Evolutionary conservation across 2,329 filamentous ascomycete species (phyloP).

Genomic region (Trichoderma sp.): DNA sequence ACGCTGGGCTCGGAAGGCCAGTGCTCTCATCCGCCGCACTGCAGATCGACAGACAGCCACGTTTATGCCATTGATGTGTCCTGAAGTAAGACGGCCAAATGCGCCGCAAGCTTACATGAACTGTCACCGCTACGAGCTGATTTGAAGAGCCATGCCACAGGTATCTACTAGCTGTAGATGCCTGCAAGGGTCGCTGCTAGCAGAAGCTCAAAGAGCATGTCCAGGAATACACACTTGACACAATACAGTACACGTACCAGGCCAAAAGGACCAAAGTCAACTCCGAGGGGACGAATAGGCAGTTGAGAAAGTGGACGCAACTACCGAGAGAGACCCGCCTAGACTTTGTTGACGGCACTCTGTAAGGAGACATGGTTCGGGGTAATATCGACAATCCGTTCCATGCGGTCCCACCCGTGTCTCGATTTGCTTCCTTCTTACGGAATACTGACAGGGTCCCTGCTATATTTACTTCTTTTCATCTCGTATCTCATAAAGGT

Average conservation of each 20-base stretch:
- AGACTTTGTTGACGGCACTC: background rate
- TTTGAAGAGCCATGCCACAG: background rate
- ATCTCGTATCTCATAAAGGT: background rate
- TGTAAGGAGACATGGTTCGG: slow-evolving; percentile 7
- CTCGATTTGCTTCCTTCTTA: background rate
- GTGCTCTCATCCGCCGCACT: background rate
- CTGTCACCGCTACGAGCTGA: background rate
- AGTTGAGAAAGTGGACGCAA: background rate
- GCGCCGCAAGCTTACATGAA: background rate
- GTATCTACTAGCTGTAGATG: background rate
- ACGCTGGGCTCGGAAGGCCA: background rate
- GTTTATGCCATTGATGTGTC: background rate
- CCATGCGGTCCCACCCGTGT: background rate
- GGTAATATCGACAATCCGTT: slow-evolving; percentile 2
- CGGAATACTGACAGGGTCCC: background rate
- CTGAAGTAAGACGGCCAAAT: background rate
- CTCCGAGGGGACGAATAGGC: background rate
- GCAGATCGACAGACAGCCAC: background rate
- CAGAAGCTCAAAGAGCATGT: background rate
- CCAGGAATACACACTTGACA: background rate
- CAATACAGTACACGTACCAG: background rate
- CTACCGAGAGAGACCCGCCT: slow-evolving; percentile 7
- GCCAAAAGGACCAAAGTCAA: background rate
- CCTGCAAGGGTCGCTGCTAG: slow-evolving; percentile 1
- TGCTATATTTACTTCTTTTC: background rate